phyloP scores from a whole-genome alignment of 805 yeast genomes.

The Cyberlindnera mississippiensis region DNA sequence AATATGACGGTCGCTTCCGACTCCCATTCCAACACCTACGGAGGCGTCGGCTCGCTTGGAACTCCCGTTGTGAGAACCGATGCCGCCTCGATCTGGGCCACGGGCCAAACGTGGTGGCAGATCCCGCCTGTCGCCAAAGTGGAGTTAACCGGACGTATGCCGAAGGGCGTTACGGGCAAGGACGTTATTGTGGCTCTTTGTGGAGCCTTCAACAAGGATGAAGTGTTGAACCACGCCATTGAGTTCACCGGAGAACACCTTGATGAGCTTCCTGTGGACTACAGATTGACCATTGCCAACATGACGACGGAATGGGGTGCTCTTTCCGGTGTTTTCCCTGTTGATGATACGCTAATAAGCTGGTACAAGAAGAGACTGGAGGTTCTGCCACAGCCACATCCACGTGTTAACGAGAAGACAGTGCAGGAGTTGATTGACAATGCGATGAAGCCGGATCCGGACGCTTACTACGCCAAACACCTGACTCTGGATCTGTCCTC shows the following conservation, averaged over 20 bases:
- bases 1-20: conserved; percentile 95
- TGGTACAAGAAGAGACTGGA: conserved; percentile 70
- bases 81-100: conserved; percentile 99
- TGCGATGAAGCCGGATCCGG: conserved; percentile 52
- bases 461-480: conserved; percentile 86
- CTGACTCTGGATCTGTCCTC: conserved; percentile 75
- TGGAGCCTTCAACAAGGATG: conserved; percentile 88
- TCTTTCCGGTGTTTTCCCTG: conserved; percentile 94
- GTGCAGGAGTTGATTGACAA: conserved; percentile 49
- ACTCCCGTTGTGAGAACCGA: conserved; percentile 98
- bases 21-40: conserved; percentile 96
- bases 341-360: conserved; percentile 69
- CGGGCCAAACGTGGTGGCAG: conserved; percentile 99
- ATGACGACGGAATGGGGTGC: conserved; percentile 99
- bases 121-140: conserved; percentile 98
- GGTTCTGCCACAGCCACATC: conserved; percentile 65
- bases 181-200: conserved; percentile 96
- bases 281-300: conserved; percentile 89
- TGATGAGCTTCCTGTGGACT: conserved; percentile 65
- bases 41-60: conserved; percentile 94
- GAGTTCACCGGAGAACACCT: conserved; percentile 88
- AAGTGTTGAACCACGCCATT: conserved; percentile 89
- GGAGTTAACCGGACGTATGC: conserved; percentile 76
- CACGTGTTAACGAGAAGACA: conserved; percentile 68
- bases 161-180: conserved; percentile 88